Evolutionary conservation across 1,284 basidiomycete genomes (phyloP), one percentile per base, ranked within the genome.

Genomic region (Ceratobasidium sp.): DNA sequence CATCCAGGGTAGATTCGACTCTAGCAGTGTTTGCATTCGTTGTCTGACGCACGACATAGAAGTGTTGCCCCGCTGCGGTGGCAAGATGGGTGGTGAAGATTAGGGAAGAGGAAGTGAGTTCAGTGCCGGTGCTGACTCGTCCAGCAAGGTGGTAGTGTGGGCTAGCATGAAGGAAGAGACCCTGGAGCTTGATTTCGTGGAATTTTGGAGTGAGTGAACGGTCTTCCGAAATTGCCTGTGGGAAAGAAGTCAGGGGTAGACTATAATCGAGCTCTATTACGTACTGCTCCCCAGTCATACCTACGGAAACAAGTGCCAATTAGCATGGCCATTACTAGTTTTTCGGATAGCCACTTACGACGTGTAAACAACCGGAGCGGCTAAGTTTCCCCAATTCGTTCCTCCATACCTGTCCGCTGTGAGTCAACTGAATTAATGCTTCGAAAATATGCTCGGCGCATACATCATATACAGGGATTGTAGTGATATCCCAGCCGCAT

Each of bases 311-410:
- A 52, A 35, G n/a, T n/a, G n/a, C n/a, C 12, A 1, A n/a, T 27
- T 16, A 59, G n/a, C 27, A 2, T 14, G 3, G 6, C 18, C 4
- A 6, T 59, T 30, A 30, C 10, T 35, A 64, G 18, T 64, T 10
- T 33, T 3, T 6, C 18, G 14, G 8, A 14, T 8, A 12, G 3
- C 81, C 83, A 82, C 87, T 80, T 86, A 88, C 77, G 85, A 87
- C 0, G 87, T 86, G 80, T 86, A 87, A n/a, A 87, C 86, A 0
- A 85, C 85, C 60, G 85, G 73, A 81, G 86, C 79, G 81, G 85
- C 85, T 82, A 85, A 79, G 62, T 88, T 87, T 1, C 87, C 87
- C 87, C 87, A 88, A 77, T 87, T 87, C 5, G 87, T 88, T 0
- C 87, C 87, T 18, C 87, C 87, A 66, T 86, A 87, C 10, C 84